Base-by-base conservation (phyloP, 148 eudicot genomes). In the Amaranthus palmeri region DNA sequence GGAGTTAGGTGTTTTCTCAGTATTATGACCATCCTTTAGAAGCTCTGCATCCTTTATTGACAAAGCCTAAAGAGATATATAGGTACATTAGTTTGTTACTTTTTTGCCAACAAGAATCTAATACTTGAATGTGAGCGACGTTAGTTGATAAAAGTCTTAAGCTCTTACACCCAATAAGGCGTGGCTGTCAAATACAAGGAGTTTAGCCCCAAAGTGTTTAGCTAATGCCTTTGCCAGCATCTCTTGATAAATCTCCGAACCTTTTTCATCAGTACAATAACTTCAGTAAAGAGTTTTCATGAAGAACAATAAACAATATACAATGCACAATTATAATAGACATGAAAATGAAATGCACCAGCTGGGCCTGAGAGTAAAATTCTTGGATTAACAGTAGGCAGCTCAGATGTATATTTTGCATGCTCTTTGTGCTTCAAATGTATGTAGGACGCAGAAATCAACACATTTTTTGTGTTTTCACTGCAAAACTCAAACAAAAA, bases 321-420 rank as follows among this genome's bases (percentile, higher is more conserved):
- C 3, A 46, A 12, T 13, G 50, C 49, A 71, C 12, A 11, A 4
- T 15, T 61, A 55, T 25, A 11, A n/a, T 8, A 65, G 15, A 61
- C 14, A 50, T 41, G 65, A 41, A 11, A 61, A 40, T 72, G 59
- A 45, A 43, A 46, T 79, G 59, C 58, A 93, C 98, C 97, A 85
- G 97, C 88, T 47, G 97, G 98, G 81, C 98, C 98, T 53, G 97
- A 91, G 58, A 93, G 97, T 79, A 93, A 86, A 77, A 93, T 88
- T 77, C 93, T 83, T 25, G 98, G 98, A 75, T 87, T 91, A 74
- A 93, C 77, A 58, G 96, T 91, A 52, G 92, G 85, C 54, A 93
- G 88, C 59, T 89, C 92, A 13, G 92, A 84, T 0, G 96, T 83
- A 80, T 81, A 89, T 80, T 91, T 93, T 36, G 83, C 92, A 83